Evolutionary conservation across 2,329 filamentous ascomycete genomes (phyloP).

Genomic region (Cercospora zeae-maydis): DNA sequence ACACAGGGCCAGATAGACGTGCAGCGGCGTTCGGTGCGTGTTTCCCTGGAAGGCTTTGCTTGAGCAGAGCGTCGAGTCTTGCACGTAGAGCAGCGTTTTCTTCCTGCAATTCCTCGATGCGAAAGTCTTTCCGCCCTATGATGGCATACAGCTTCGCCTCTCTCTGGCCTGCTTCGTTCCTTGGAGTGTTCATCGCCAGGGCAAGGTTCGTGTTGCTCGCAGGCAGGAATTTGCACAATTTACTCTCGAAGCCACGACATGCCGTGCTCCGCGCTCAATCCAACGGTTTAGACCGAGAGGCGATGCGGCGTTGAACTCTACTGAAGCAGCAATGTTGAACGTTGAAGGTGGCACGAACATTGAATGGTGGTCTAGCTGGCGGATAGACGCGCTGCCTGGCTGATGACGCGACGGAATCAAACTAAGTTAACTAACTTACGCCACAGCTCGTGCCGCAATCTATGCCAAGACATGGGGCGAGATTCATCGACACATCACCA

Average conservation of each 20-base stretch:
- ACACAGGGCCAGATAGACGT: neutral
- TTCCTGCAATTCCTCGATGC: constrained; percentile 25
- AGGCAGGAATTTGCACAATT: neutral
- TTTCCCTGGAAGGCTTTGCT: neutral
- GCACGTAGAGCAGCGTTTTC: constrained; percentile 27
- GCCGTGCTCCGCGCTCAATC: neutral
- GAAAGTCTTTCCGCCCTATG: constrained; percentile 7
- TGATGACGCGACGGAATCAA: neutral
- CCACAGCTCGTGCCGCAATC: neutral
- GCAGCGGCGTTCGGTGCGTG: neutral
- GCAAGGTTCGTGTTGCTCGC: neutral
- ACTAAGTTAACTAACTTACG: neutral
- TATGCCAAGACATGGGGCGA: neutral
- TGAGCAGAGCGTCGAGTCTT: constrained; percentile 12
- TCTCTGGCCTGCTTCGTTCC: neutral
- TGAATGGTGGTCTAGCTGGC: neutral
- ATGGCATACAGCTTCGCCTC: constrained; percentile 6
- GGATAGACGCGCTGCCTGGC: neutral
- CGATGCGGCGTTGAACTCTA: neutral
- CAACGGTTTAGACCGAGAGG: neutral
- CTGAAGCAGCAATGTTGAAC: neutral
- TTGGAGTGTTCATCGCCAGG: neutral
- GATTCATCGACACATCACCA: neutral
- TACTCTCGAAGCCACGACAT: constrained; percentile 4
- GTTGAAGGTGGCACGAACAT: neutral